Conservation (phyloP, 1,284 basidiomycete genomes). For the Trichosporon ovoides region DNA sequence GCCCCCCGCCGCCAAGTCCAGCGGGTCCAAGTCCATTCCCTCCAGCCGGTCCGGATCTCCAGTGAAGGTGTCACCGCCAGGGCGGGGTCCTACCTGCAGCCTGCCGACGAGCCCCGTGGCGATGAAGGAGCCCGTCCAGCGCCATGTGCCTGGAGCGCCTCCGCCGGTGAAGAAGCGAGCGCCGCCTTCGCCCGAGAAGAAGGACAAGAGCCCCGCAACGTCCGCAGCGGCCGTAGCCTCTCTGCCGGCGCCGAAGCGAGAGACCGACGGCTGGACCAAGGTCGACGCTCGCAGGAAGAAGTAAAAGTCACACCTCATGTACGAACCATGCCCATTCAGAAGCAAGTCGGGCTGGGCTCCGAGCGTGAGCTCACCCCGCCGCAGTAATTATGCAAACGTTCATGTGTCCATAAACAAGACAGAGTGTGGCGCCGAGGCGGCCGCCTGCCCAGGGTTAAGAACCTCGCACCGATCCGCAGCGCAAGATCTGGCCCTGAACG, state of each 20-base stretch:
- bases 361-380: too few species aligned
- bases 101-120: neutral
- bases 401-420: too few species aligned
- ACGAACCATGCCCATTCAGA: too few species aligned
- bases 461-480: too few species aligned
- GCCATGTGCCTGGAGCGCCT: slow-evolving; percentile 11
- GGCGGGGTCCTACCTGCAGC: neutral
- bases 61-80: neutral
- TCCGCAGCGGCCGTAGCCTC: neutral
- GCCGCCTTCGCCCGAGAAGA: slow-evolving; percentile 1
- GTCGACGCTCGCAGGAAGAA: slow-evolving; percentile 10
- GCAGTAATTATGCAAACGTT: too few species aligned
- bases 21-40: neutral
- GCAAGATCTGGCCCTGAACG: too few species aligned
- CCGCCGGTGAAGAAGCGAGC: slow-evolving; percentile 5
- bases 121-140: slow-evolving; percentile 4
- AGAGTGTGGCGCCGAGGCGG: too few species aligned
- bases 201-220: neutral
- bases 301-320: too few species aligned
- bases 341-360: too few species aligned
- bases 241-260: neutral
- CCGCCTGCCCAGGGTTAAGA: too few species aligned
- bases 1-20: neutral
- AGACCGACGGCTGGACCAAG: slow-evolving; percentile 14
- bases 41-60: neutral